Evolutionary conservation across 805 yeast genomes (phyloP).

Genomic region (Pichia deserticola): DNA sequence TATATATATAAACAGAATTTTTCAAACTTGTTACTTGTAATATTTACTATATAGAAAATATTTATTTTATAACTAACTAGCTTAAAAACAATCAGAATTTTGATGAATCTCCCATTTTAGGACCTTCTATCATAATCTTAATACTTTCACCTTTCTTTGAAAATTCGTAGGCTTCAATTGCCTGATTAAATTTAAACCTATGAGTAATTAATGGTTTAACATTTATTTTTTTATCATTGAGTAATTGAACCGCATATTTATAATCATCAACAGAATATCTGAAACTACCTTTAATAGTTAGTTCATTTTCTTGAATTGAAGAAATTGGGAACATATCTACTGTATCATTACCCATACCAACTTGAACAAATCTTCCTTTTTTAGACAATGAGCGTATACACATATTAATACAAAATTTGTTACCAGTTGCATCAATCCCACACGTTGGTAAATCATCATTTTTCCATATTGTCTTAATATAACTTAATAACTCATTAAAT

Average conservation of each 20-base stretch:
- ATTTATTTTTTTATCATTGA: slow-evolving; percentile 36
- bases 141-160: slow-evolving; percentile 63
- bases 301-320: slow-evolving; percentile 58
- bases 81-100: too few species aligned
- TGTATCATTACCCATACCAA: slow-evolving; percentile 72
- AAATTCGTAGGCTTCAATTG: slow-evolving; percentile 63
- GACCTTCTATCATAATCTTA: slow-evolving; percentile 79
- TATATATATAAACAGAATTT: too few species aligned
- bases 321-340: slow-evolving; percentile 68
- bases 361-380: slow-evolving; percentile 75
- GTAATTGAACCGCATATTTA: slow-evolving; percentile 58
- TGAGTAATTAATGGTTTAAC: slow-evolving; percentile 69
- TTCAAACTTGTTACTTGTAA: too few species aligned
- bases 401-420: slow-evolving; percentile 62
- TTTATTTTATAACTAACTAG: too few species aligned
- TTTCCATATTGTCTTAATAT: slow-evolving; percentile 31
- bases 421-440: slow-evolving; percentile 85
- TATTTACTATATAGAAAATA: too few species aligned
- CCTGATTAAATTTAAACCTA: slow-evolving; percentile 62
- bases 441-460: slow-evolving; percentile 39
- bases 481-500: slow-evolving; percentile 32
- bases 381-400: slow-evolving; percentile 55
- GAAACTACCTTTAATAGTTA: slow-evolving; percentile 66
- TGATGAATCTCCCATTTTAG: slow-evolving; percentile 23
- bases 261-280: slow-evolving; percentile 78